phyloP scores from a whole-genome alignment of 495 filamentous ascomycete species.

The Hamigera avellanea region DNA sequence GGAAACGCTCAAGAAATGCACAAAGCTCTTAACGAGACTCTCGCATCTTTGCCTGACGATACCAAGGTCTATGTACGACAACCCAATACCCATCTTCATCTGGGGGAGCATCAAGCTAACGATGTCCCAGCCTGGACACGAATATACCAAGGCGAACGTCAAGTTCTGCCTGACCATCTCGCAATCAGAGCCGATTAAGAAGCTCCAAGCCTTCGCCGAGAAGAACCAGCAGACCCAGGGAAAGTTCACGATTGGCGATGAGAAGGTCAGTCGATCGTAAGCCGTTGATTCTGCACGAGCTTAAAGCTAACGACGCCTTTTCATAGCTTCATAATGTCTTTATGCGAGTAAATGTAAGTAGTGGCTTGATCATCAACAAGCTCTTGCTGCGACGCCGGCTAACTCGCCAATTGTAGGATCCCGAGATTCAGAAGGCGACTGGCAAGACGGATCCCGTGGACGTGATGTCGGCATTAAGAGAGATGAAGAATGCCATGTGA shows the following conservation, averaged over 20 bases:
- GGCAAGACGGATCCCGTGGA: constrained; percentile 73
- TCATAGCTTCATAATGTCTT: constrained; percentile 87
- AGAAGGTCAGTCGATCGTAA: constrained; percentile 57
- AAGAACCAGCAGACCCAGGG: constrained; percentile 82
- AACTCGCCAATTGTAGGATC: constrained; percentile 44
- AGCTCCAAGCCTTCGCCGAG: constrained; percentile 64
- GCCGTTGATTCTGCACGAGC: not conserved
- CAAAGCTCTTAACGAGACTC: constrained; percentile 74
- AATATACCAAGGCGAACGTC: constrained; percentile 92
- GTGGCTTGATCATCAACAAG: no score
- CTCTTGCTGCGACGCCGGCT: not conserved
- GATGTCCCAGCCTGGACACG: constrained; percentile 68
- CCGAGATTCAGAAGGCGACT: constrained; percentile 70
- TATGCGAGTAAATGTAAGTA: constrained; percentile 76
- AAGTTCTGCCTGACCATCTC: constrained; percentile 70
- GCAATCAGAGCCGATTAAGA: constrained; percentile 63
- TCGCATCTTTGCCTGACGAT: constrained; percentile 75
- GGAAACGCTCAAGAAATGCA: constrained; percentile 87
- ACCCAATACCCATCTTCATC: not conserved
- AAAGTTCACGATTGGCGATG: constrained; percentile 93
- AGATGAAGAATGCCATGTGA: constrained; percentile 77
- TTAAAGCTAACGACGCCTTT: constrained; percentile 4
- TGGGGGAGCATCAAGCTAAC: constrained; percentile 1
- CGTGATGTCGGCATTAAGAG: constrained; percentile 75
- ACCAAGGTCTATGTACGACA: constrained; percentile 78